Evolutionary conservation across 129 eudicot genomes (phyloP), one percentile per base, ranked within the genome.

Genomic region (Chrysanthemum seticuspe): DNA sequence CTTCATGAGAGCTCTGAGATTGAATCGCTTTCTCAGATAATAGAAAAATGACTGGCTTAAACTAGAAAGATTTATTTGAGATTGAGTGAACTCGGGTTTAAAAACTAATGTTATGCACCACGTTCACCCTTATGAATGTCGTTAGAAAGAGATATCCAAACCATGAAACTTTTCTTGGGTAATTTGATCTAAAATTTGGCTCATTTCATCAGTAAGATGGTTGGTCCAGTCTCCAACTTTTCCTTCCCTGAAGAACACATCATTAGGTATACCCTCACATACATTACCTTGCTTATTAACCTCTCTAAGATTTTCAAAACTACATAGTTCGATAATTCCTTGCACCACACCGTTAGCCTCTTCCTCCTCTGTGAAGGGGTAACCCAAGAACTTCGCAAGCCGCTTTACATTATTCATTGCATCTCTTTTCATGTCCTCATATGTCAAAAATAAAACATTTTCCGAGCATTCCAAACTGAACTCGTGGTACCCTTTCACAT

Each of bases 381-480:
- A 53, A 15, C 83, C 87, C 27, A 87, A 29, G 52, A 82, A 87
- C 72, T 78, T 61, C 0, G 87, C 87, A 56, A 85, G 65, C 31
- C 65, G 72, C 74, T 75, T 68, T 40, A 78, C 76, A 11, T 66
- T 50, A 47, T 29, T 29, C 27, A 1, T 10, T 10, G 87, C 67
- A 21, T 87, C 71, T 8, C 2, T 44, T 45, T 55, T 68, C 66
- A 87, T 45, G 34, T 85, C 84, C 79, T 87, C 94, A 12, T 82
- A 87, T 12, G 80, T 85, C 11, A 84, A 15, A 36, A 85, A 82
- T 4, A 82, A 15, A 67, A 85, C 56, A 1, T 50, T 78, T 0
- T 55, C n/a, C 0, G 86, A 84, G 21, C 47, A 50, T 66, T 84
- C 76, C 18, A 73, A 3, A 48, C 80, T 84, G 6, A 74, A 78